Percentiles rank a stretch among this genome's conserved stretches.
These are phyloP conservation scores for Pholiota molesta DNA, from an alignment of 768 basidiomycete genomes.

Conservation along the genomic window DNA sequence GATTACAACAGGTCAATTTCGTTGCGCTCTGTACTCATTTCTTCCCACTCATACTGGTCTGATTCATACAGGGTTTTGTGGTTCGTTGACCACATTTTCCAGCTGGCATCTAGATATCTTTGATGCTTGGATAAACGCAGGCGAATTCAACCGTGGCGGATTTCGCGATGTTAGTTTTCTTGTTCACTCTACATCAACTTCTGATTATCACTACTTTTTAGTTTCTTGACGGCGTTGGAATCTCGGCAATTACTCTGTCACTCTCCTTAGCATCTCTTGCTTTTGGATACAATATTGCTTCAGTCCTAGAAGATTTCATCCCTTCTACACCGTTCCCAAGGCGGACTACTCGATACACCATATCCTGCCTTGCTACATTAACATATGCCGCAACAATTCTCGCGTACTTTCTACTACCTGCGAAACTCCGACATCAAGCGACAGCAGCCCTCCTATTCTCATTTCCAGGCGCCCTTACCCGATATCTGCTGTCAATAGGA, in stretches of 20 bases:
- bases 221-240: constrained; percentile 87
- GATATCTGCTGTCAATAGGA: constrained; percentile 73
- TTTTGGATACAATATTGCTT: constrained; percentile 71
- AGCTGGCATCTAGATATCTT: constrained; percentile 93
- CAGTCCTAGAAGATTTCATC: constrained; percentile 40
- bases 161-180: constrained; percentile 66
- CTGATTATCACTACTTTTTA: constrained; percentile 30
- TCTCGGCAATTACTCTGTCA: constrained; percentile 77
- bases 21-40: not conserved
- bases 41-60: not conserved
- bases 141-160: constrained; percentile 56
- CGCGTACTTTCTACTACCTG: constrained; percentile 75
- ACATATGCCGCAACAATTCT: constrained; percentile 78
- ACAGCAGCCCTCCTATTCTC: constrained; percentile 89
- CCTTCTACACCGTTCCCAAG: constrained; percentile 38
- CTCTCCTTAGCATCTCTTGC: constrained; percentile 76
- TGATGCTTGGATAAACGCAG: constrained; percentile 77
- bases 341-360: constrained; percentile 46
- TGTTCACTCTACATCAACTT: not conserved
- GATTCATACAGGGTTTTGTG: constrained; percentile 76
- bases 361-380: constrained; percentile 60
- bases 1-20: constrained; percentile 72
- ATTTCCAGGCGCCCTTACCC: constrained; percentile 85
- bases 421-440: constrained; percentile 71
- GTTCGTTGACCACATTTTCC: constrained; percentile 95